Evolutionary conservation across 345 rosid genomes (phyloP).

Genomic region (Hevea brasiliensis): DNA sequence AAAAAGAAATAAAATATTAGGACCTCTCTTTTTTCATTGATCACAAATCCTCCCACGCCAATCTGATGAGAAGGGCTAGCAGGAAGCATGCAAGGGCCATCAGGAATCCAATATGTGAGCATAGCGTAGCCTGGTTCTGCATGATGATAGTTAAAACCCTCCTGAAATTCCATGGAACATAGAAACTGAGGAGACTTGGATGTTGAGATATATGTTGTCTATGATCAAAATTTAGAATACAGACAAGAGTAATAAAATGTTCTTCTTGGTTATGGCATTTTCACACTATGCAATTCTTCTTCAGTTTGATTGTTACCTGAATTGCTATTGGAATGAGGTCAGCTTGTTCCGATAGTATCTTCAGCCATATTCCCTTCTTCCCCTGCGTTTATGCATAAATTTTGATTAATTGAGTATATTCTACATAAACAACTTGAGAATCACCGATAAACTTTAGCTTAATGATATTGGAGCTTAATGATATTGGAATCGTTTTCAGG

Average conservation of each 20-base stretch:
- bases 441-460: no score
- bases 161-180: slow-evolving; percentile 24
- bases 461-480: no score
- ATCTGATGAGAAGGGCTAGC: slow-evolving; percentile 53
- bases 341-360: slow-evolving; percentile 38
- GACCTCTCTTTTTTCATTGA: slow-evolving; percentile 47
- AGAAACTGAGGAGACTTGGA: no score
- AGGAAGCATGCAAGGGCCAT: slow-evolving; percentile 46
- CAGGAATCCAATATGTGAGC: slow-evolving; percentile 59
- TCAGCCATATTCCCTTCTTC: slow-evolving; percentile 53
- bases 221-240: no score
- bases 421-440: no score
- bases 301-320: slow-evolving; percentile 25
- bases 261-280: no score
- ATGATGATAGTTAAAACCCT: slow-evolving; percentile 52
- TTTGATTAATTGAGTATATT: neutral
- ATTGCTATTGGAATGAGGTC: slow-evolving; percentile 53
- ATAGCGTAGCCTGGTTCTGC: slow-evolving; percentile 52
- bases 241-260: no score
- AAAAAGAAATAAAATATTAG: neutral
- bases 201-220: no score
- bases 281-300: neutral
- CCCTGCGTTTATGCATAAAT: slow-evolving; percentile 26
- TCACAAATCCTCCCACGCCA: slow-evolving; percentile 46
- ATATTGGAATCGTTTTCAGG: no score